Conservation (phyloP, 768 basidiomycete genomes). For the Rhodotorula kratochvilovae region DNA sequence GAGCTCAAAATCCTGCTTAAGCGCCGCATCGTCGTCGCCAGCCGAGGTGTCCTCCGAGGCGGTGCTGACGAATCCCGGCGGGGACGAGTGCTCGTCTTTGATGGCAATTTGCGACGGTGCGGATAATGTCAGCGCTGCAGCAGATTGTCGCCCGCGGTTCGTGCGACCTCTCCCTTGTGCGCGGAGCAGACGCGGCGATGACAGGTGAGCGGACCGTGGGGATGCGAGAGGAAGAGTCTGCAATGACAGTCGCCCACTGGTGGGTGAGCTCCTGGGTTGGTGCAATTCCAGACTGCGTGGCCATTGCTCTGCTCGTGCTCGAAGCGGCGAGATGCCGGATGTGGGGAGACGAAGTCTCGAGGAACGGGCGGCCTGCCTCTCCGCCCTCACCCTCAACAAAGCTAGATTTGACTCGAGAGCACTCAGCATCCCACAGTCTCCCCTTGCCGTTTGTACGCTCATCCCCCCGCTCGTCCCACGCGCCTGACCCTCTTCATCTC, state of each 20-base stretch:
- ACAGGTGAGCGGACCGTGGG: constrained; percentile 14
- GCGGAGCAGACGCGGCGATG: neutral
- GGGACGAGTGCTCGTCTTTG: constrained; percentile 19
- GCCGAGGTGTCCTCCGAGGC: neutral
- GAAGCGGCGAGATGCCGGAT: no score
- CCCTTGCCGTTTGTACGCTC: neutral
- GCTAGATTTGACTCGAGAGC: neutral
- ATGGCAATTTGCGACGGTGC: neutral
- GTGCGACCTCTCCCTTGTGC: no score
- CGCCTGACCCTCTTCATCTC: neutral
- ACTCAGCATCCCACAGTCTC: neutral
- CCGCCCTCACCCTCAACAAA: neutral
- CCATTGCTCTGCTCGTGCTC: no score
- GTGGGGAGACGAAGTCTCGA: no score
- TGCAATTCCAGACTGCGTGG: constrained; percentile 22
- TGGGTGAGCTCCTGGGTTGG: neutral
- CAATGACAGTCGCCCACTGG: neutral
- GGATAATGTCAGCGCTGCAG: no score
- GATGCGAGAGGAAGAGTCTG: neutral
- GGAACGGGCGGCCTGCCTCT: no score
- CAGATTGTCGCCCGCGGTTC: no score
- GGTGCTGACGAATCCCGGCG: neutral
- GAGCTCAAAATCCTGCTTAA: constrained; percentile 60
- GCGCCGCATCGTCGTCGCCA: neutral
- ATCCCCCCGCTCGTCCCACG: no score